A percentile compares a stretch with the other conserved stretches of the same genome.
Evolutionary conservation across 2,329 filamentous ascomycete species (phyloP).

Genomic region (Coniochaeta ligniaria): DNA sequence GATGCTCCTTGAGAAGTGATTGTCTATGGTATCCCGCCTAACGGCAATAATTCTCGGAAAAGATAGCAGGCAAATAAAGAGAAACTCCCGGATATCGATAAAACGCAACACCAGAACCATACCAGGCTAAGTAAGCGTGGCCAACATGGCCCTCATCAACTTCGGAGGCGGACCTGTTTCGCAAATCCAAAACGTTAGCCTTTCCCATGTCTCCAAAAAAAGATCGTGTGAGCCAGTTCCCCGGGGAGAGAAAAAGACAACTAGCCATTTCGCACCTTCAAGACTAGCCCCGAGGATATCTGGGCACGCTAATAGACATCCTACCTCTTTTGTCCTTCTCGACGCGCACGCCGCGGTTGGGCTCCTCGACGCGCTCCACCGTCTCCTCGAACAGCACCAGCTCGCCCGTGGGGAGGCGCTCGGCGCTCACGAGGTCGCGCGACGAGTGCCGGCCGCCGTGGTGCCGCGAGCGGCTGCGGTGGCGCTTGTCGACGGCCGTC

Average conservation of each 20-base stretch:
- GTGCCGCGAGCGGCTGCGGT: slow-evolving; percentile 13
- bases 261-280: slow-evolving; percentile 34
- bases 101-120: too few relatives aligned
- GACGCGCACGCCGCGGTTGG: slow-evolving; percentile 56
- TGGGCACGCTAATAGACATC: slow-evolving; percentile 78
- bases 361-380: slow-evolving; percentile 47
- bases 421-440: slow-evolving; percentile 49
- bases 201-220: not conserved
- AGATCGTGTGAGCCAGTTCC: slow-evolving; percentile 1
- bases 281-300: slow-evolving; percentile 43
- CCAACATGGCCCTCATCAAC: slow-evolving; percentile 63
- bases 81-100: too few relatives aligned
- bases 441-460: slow-evolving; percentile 20
- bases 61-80: too few relatives aligned
- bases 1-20: too few relatives aligned
- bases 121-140: slow-evolving; percentile 53
- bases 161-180: slow-evolving; percentile 53
- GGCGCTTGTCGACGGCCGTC: slow-evolving; percentile 26
- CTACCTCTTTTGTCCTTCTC: slow-evolving; percentile 95
- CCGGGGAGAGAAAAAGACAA: slow-evolving; percentile 5
- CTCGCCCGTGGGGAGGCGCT: slow-evolving; percentile 52
- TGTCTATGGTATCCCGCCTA: too few relatives aligned
- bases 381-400: slow-evolving; percentile 57
- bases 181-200: slow-evolving; percentile 13
- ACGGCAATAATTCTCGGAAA: too few relatives aligned